Conservation (phyloP, 1,139 yeast genomes). For the Suhomyces panamericanus region DNA sequence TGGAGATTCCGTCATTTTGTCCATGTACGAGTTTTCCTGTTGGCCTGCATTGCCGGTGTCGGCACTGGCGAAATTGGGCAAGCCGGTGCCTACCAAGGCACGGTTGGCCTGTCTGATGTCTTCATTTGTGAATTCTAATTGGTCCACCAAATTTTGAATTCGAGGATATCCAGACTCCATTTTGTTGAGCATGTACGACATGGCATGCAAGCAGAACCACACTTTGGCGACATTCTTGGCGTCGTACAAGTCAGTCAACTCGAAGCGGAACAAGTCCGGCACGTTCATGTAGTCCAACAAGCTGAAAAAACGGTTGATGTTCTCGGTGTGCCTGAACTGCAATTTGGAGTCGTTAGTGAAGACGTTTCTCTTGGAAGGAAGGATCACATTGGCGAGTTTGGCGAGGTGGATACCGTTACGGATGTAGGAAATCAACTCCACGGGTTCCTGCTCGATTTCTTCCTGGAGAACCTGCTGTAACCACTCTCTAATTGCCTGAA, state of each 20-base stretch:
- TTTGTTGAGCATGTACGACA: constrained; percentile 65
- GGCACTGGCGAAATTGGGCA: constrained; percentile 63
- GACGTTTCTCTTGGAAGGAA: constrained; percentile 59
- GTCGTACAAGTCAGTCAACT: constrained; percentile 89
- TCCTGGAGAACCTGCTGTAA: constrained; percentile 49
- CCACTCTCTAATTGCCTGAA: constrained; percentile 76
- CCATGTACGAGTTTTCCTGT: constrained; percentile 17
- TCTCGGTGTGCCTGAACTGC: constrained; percentile 90
- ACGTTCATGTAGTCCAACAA: constrained; percentile 69
- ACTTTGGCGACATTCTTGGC: constrained; percentile 92
- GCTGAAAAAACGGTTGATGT: constrained; percentile 80
- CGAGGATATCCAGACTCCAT: constrained; percentile 56
- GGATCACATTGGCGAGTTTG: constrained; percentile 67
- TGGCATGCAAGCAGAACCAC: constrained; percentile 88
- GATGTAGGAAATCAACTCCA: constrained; percentile 52
- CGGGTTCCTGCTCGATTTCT: constrained; percentile 55
- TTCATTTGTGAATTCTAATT: constrained; percentile 59
- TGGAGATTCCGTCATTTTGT: constrained; percentile 15
- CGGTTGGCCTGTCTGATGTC: constrained; percentile 71
- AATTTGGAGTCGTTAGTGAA: constrained; percentile 50
- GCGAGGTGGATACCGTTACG: constrained; percentile 88
- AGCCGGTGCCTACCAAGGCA: constrained; percentile 58
- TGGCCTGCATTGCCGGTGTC: constrained; percentile 25
- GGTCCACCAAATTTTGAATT: constrained; percentile 65
- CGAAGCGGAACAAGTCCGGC: constrained; percentile 87